Evolutionary conservation across 345 rosid species (phyloP).

Genomic region (Gossypium bickii): DNA sequence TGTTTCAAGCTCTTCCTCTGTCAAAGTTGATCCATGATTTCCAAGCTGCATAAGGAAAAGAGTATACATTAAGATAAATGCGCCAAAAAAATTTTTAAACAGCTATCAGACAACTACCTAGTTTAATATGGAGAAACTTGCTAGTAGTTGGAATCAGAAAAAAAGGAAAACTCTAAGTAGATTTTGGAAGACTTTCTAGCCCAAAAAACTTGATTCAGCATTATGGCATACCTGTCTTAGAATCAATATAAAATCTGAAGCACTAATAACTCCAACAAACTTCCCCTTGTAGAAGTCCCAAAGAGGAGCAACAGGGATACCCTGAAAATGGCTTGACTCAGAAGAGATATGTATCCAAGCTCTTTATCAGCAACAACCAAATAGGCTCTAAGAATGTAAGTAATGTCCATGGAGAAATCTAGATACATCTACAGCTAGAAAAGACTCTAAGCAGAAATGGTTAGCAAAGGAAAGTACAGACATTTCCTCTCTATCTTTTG

Average conservation of each 20-base stretch:
- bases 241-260: constrained; percentile 63
- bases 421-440: background rate
- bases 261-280: constrained; percentile 71
- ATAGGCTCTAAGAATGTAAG: background rate
- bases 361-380: constrained; percentile 22
- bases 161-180: background rate
- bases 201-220: constrained; percentile 4
- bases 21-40: constrained; percentile 62
- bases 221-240: constrained; percentile 50
- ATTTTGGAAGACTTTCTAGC: constrained; percentile 7
- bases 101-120: background rate
- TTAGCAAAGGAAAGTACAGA: background rate
- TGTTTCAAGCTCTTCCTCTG: constrained; percentile 77
- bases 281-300: constrained; percentile 65
- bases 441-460: background rate
- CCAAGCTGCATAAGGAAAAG: constrained; percentile 46
- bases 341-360: constrained; percentile 27
- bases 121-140: background rate
- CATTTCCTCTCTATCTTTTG: background rate
- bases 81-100: background rate
- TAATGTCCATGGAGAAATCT: background rate
- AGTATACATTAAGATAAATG: background rate
- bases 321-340: constrained; percentile 44
- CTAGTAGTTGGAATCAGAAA: background rate
- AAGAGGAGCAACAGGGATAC: constrained; percentile 66